A percentile compares a stretch with the other conserved stretches of the same genome.
Evolutionary conservation across 257 asterid species (phyloP).

Genomic region (Fraxinus excelsior): DNA sequence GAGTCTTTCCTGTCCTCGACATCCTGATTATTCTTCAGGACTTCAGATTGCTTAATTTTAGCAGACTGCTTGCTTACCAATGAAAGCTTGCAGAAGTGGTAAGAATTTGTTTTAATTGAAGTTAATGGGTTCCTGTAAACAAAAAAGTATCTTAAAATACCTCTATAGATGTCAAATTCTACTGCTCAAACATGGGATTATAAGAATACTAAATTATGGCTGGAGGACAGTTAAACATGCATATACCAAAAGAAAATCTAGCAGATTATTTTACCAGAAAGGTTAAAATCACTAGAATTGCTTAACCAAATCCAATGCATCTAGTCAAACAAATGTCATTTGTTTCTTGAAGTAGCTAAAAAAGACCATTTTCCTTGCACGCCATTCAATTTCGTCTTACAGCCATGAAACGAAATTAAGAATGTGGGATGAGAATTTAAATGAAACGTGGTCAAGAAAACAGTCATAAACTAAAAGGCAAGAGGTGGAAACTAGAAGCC

Average conservation of each 20-base stretch:
- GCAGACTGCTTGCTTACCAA: conserved; percentile 35
- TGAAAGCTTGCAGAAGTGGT: conserved; percentile 94
- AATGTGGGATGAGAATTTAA: not conserved
- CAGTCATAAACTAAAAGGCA: not conserved
- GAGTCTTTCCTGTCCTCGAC: conserved; percentile 24
- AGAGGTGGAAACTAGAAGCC: not conserved
- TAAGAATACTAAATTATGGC: not conserved
- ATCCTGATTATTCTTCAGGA: conserved; percentile 22
- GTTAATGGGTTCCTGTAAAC: conserved; percentile 59
- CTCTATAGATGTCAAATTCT: not conserved
- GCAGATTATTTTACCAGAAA: not conserved
- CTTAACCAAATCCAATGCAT: not conserved
- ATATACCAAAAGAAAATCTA: not conserved
- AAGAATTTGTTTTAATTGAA: conserved; percentile 67
- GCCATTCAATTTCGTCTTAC: not conserved
- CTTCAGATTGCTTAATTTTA: conserved; percentile 27
- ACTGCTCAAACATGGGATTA: not conserved
- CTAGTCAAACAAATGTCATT: not conserved
- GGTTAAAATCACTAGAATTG: not conserved
- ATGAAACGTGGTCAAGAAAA: not conserved
- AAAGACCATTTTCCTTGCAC: not conserved
- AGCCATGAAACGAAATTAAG: not conserved
- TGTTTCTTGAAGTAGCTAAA: not conserved
- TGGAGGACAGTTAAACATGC: not conserved
- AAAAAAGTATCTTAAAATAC: conserved; percentile 2